Base-by-base conservation (phyloP, 2,329 filamentous ascomycete genomes). In the Epichloe elymi region DNA sequence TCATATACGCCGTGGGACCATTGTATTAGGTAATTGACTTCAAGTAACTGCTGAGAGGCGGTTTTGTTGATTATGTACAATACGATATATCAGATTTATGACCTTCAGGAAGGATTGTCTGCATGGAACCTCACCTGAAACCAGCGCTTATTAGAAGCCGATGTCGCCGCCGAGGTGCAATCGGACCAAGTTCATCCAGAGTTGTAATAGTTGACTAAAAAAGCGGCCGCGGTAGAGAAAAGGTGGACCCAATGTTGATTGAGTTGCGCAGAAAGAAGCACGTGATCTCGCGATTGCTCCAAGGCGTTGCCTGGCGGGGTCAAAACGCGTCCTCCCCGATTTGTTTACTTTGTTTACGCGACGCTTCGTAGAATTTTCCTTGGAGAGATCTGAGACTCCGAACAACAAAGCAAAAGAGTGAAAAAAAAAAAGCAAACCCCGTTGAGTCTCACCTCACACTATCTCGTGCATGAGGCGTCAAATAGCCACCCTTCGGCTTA, bases 371-470 rank as follows among this genome's bases (percentile, higher is more conserved):
- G n/a, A 42, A 42, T 6, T 42, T 23, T 42, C 11, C 19, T 38
- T 38, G 14, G 36, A 30, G 0, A 19, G 45, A 37, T 23, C 17
- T 20, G 12, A 37, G n/a, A 37, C 33, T 47, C 35, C 11, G 17
- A 30, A 37, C 44, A 37, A 37, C 44, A 15, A 37, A 20, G 17
- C 26, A 46, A 44, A 50, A 40, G 41, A 17, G n/a, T 17, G 20
- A 42, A 26, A 26, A 20, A 26, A 26, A 39, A n/a, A 30, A 20
- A 30, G 44, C 33, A 14, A 42, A 38, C 26, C 58, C 54, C 54
- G 57, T 50, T 40, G 40, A 38, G 52, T 59, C 55, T 61, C 58
- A 62, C 59, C 55, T 61, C 58, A 62, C 59, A 63, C 60, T 49
- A 53, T 49, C 52, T 56, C 49, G 58, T 60, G 60, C 55, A 57